Conservation (phyloP, 2,329 filamentous ascomycete genomes). For the Tricladium varicosporioides region DNA sequence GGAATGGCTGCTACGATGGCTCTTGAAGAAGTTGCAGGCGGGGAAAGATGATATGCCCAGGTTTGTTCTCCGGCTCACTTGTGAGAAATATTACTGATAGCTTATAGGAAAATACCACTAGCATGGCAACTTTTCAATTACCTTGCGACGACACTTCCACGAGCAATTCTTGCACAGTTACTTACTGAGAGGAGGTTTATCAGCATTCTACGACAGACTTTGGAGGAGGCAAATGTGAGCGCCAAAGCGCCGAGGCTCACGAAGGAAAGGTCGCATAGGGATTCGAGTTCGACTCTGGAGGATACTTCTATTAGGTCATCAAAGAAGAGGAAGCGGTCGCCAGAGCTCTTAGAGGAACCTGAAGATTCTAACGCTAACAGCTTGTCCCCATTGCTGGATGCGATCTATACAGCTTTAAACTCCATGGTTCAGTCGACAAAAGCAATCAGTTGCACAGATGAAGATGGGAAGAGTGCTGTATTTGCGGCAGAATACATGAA, state of each 20-base stretch:
- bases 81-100: neutral
- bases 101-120: slow-evolving; percentile 26
- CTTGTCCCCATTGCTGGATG: slow-evolving; percentile 17
- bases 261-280: neutral
- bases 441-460: neutral
- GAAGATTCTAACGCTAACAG: neutral
- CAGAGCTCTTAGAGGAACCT: slow-evolving; percentile 22
- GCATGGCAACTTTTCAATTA: slow-evolving; percentile 61
- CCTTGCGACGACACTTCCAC: slow-evolving; percentile 63
- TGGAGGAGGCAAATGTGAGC: slow-evolving; percentile 51
- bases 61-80: slow-evolving; percentile 18
- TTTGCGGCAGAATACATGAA: slow-evolving; percentile 34
- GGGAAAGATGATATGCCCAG: slow-evolving; percentile 33
- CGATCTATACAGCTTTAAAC: slow-evolving; percentile 24
- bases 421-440: slow-evolving; percentile 23
- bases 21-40: slow-evolving; percentile 56
- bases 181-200: slow-evolving; percentile 70
- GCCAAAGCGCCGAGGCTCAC: slow-evolving; percentile 27
- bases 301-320: slow-evolving; percentile 36
- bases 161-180: slow-evolving; percentile 67
- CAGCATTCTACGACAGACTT: slow-evolving; percentile 60
- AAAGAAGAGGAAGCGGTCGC: slow-evolving; percentile 33
- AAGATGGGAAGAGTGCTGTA: slow-evolving; percentile 12
- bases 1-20: slow-evolving; percentile 67
- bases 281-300: slow-evolving; percentile 13